Percentiles rank a stretch among this genome's conserved stretches.
These are phyloP conservation scores for Arabis alpina DNA, from an alignment of 345 rosid species.

Conservation along the genomic window DNA sequence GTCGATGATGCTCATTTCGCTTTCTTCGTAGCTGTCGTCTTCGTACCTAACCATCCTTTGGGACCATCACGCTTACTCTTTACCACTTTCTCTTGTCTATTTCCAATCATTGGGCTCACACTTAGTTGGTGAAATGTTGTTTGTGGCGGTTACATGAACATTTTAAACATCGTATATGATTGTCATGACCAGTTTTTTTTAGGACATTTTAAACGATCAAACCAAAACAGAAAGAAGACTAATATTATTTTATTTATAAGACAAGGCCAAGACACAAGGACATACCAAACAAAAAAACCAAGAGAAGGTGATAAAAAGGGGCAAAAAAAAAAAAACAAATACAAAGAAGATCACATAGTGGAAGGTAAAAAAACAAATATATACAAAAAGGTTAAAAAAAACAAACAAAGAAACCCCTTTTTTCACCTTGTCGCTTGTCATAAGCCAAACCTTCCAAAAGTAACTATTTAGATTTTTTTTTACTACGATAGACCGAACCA, in stretches of 20 bases:
- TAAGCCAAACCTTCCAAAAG: constrained; percentile 45
- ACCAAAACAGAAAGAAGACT: constrained; percentile 20
- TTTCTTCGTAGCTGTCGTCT: constrained; percentile 36
- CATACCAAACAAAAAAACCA: constrained; percentile 35
- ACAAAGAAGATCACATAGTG: constrained; percentile 27
- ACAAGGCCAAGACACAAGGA: constrained; percentile 46
- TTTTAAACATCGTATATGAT: too few species aligned
- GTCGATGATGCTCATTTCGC: constrained; percentile 25
- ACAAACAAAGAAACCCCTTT: constrained; percentile 33
- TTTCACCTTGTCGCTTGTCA: constrained; percentile 37
- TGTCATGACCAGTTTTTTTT: too few species aligned
- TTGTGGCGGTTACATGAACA: too few species aligned
- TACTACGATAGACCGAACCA: constrained; percentile 33
- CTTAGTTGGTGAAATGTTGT: too few species aligned
- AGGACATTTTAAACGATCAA: not conserved
- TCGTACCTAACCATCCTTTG: constrained; percentile 22
- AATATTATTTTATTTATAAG: constrained; percentile 36
- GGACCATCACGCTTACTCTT: constrained; percentile 41
- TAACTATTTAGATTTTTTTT: constrained; percentile 12
- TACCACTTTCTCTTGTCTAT: constrained; percentile 19
- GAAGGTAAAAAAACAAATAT: constrained; percentile 19
- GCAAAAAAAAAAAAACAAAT: not conserved
- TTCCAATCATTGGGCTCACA: not conserved
- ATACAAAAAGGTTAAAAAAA: constrained; percentile 24
- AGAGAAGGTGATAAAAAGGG: constrained; percentile 27